These are phyloP conservation scores for Botrytis aclada DNA, from an alignment of 2,329 filamentous ascomycete genomes.

Conservation along the genomic window DNA sequence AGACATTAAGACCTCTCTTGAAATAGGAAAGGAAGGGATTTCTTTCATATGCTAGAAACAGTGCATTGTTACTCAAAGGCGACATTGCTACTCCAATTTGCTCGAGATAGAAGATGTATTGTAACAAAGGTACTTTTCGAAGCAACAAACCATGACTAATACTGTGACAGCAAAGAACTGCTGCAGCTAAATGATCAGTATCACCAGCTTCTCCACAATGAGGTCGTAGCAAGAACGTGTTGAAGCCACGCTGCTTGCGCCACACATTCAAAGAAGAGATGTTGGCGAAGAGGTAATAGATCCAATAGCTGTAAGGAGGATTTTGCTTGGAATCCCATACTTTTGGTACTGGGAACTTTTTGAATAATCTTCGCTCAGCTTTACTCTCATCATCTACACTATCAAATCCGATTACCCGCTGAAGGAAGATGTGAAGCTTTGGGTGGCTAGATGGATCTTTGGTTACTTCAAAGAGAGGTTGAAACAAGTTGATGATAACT, in stretches of 20 bases:
- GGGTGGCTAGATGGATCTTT: slow-evolving; percentile 81
- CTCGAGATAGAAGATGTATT: slow-evolving; percentile 97
- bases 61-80: slow-evolving; percentile 94
- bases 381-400: slow-evolving; percentile 99
- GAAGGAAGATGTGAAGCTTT: slow-evolving; percentile 90
- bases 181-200: slow-evolving; percentile 90
- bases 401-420: slow-evolving; percentile 94
- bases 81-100: slow-evolving; percentile 99
- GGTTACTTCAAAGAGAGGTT: slow-evolving; percentile 92
- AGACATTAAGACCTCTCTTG: slow-evolving; percentile 90
- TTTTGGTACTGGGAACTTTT: slow-evolving; percentile 88
- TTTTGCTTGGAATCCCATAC: slow-evolving; percentile 92
- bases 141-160: slow-evolving; percentile 93
- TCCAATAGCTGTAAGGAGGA: slow-evolving; percentile 98
- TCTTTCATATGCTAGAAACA: slow-evolving; percentile 94
- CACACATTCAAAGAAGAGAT: slow-evolving; percentile 88
- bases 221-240: slow-evolving; percentile 87
- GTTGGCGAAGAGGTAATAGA: slow-evolving; percentile 95
- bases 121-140: slow-evolving; percentile 88
- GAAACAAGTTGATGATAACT: slow-evolving; percentile 86
- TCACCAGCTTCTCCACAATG: slow-evolving; percentile 97
- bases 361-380: slow-evolving; percentile 86
- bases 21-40: slow-evolving; percentile 98
- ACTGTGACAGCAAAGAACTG: slow-evolving; percentile 88
- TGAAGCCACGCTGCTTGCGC: slow-evolving; percentile 89